Evolutionary conservation across 2,329 filamentous ascomycete species (phyloP).

Genomic region (Apiospora marii): DNA sequence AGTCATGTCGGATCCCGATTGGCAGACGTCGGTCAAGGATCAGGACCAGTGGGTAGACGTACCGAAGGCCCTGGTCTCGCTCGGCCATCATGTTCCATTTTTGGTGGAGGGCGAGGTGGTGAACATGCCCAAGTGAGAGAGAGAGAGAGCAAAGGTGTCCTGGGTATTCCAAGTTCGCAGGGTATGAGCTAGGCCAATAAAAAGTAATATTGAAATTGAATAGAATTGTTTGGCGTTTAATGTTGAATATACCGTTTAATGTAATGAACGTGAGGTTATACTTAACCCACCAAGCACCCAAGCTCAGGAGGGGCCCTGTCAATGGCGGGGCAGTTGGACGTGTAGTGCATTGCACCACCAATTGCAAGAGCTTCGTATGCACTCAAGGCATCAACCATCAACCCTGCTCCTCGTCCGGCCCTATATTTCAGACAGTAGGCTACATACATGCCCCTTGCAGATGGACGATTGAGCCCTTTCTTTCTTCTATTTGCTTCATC

Average conservation of each 20-base stretch:
- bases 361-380: background rate
- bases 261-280: background rate
- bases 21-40: slow-evolving; percentile 35
- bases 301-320: background rate
- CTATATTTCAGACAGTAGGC: background rate
- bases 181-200: too few species aligned
- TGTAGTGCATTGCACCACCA: background rate
- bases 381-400: background rate
- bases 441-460: background rate
- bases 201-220: too few species aligned
- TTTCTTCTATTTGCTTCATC: background rate
- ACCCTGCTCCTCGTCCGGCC: background rate
- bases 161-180: too few species aligned
- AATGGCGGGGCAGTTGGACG: slow-evolving; percentile 12
- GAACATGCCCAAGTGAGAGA: slow-evolving; percentile 32
- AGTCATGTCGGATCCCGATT: slow-evolving; percentile 39
- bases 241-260: background rate
- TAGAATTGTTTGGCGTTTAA: background rate
- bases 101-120: slow-evolving; percentile 38
- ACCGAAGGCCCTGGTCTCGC: slow-evolving; percentile 37
- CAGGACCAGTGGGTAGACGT: slow-evolving; percentile 42
- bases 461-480: background rate
- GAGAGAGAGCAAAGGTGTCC: background rate
- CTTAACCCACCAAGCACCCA: background rate
- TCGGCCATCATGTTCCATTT: slow-evolving; percentile 38